phyloP scores from a whole-genome alignment of 208 protist genomes.

The Acanthamoeba lugdunensis region DNA sequence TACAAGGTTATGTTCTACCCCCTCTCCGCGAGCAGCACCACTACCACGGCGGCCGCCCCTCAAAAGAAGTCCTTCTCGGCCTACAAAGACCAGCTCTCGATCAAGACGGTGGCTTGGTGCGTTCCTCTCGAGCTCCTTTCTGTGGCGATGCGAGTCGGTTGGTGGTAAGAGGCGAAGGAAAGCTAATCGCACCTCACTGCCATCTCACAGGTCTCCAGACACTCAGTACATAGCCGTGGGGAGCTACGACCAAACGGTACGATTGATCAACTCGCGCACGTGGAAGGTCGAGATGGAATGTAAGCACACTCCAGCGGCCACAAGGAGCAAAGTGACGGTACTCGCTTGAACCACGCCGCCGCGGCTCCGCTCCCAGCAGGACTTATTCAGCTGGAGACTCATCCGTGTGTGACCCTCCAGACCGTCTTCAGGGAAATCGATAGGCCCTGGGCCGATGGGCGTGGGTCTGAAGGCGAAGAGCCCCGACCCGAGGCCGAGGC shows the following conservation, averaged over 20 bases:
- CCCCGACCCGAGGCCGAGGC: not conserved
- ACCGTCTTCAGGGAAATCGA: conserved; percentile 32
- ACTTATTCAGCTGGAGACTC: not conserved
- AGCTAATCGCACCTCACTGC: not conserved
- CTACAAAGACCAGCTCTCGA: conserved; percentile 39
- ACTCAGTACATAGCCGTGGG: conserved; percentile 66
- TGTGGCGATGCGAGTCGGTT: too few relatives aligned
- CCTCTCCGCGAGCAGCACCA: conserved; percentile 1
- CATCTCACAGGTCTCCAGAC: conserved; percentile 19
- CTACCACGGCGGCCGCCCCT: not conserved
- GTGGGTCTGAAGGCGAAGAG: not conserved
- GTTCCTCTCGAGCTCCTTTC: not conserved
- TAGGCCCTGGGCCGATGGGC: not conserved
- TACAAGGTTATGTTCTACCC: conserved; percentile 62
- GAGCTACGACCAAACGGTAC: conserved; percentile 50
- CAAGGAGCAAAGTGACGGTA: not conserved
- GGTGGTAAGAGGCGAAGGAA: too few relatives aligned
- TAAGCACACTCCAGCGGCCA: conserved; percentile 3
- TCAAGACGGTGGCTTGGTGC: conserved; percentile 47
- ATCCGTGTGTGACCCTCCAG: not conserved
- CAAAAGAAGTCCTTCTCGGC: conserved; percentile 36
- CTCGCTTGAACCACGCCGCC: too few relatives aligned
- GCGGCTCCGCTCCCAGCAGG: not conserved
- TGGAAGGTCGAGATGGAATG: conserved; percentile 63
- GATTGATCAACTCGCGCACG: conserved; percentile 47